Evolutionary conservation across 1,139 yeast genomes (phyloP), one percentile per base, ranked within the genome.

Genomic region (Lodderomyces margitis): DNA sequence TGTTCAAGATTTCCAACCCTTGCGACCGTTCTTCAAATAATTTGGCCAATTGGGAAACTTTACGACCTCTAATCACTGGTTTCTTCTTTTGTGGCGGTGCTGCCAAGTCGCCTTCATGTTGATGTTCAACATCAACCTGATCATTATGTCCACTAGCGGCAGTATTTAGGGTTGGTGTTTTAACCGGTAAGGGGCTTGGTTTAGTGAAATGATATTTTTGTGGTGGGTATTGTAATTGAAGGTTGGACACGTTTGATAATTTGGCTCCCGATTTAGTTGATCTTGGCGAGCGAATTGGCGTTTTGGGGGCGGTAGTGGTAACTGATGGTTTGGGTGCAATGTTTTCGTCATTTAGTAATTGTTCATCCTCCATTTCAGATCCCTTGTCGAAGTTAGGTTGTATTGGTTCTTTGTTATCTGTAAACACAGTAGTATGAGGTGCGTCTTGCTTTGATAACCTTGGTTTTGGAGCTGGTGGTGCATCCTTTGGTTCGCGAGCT

Each of bases 21-120:
- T 74, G 71, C 14, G 75, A 58, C 49, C 83, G 62, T 53, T 79
- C 83, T 52, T 79, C 84, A 50, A 74, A 79, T 40, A 79, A 56
- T 43, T 67, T 71, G 6, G 83, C 80, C 45, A 79, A 64, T 53
- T 75, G 76, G 16, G 79, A 71, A 2, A 79, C 84, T 57, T 75
- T 78, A 34, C 76, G 61, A 5, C 78, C 80, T 30, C 79, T 56
- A 10, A 78, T 70, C 5, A 74, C 80, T 1, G 81, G 78, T 39
- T 70, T 68, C 43, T 66, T 71, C 20, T 23, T 30, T n/a, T n/a
- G n/a, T n/a, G n/a, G n/a, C n/a, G 34, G 21, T 21, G 15, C 21
- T 2, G 21, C 16, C 30, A n/a, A 4, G 5, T 12, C 16, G 12
- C 4, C 30, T n/a, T 5, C 30, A 25, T 25, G n/a, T 28, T 28